Percentiles rank a stretch among this genome's conserved stretches.
Conservation (phyloP, 2,329 filamentous ascomycete genomes). For the Aspergillus sp. region DNA sequence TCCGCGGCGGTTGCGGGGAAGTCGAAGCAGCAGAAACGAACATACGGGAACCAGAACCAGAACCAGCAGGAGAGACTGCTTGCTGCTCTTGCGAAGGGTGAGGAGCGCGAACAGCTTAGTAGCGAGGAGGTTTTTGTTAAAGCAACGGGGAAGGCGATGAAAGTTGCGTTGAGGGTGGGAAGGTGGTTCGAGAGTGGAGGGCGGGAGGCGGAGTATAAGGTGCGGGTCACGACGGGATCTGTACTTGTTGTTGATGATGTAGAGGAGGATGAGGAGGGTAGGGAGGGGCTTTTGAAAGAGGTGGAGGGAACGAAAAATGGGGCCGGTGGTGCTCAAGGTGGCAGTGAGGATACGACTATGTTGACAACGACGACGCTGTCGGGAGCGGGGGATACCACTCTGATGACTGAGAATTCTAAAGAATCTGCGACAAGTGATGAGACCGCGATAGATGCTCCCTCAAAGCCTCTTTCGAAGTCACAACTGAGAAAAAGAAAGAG, state of each 20-base stretch:
- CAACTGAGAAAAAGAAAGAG: constrained; percentile 32
- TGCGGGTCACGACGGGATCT: constrained; percentile 56
- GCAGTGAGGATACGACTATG: constrained; percentile 3
- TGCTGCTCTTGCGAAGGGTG: constrained; percentile 27
- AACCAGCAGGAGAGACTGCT: constrained; percentile 28
- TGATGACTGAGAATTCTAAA: constrained; percentile 1
- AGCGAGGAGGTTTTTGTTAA: constrained; percentile 58
- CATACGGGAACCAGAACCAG: constrained; percentile 25
- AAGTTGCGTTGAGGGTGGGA: constrained; percentile 55
- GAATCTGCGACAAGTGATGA: neutral
- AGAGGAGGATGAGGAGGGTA: constrained; percentile 39
- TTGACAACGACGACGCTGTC: neutral
- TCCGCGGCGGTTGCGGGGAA: neutral
- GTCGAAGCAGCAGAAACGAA: neutral
- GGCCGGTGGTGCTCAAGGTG: constrained; percentile 14
- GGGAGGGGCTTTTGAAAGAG: constrained; percentile 25
- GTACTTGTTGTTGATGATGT: constrained; percentile 63
- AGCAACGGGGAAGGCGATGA: constrained; percentile 60
- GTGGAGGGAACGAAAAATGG: constrained; percentile 19
- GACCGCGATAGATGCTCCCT: neutral
- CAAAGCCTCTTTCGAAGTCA: constrained; percentile 17
- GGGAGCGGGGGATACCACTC: constrained; percentile 3
- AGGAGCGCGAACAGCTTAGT: constrained; percentile 32
- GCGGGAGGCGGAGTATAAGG: constrained; percentile 48
- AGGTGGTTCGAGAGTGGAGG: constrained; percentile 54